These are phyloP conservation scores for Maudiozyma barnettii DNA, from an alignment of 805 yeast genomes.

Conservation along the genomic window DNA sequence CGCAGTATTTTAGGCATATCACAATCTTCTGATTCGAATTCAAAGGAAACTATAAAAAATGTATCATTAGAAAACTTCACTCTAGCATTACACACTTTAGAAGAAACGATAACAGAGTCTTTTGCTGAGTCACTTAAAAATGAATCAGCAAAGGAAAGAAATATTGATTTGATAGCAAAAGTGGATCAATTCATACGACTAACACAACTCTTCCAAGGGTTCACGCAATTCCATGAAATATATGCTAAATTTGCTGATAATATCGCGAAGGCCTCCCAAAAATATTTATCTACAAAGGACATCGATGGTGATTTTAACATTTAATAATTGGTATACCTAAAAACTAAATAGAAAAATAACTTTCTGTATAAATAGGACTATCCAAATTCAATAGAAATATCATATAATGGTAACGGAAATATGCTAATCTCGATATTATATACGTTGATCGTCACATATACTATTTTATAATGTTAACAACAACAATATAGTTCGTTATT, in stretches of 20 bases:
- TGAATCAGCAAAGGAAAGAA: slow-evolving; percentile 16
- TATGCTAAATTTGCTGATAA: slow-evolving; percentile 42
- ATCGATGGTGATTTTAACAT: slow-evolving; percentile 12
- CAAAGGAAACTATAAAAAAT: slow-evolving; percentile 8
- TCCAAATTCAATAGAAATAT: too few relatives aligned
- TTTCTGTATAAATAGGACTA: too few relatives aligned
- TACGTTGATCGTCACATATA: too few relatives aligned
- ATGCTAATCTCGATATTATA: too few relatives aligned
- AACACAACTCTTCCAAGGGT: slow-evolving; percentile 43
- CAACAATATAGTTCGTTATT: too few relatives aligned
- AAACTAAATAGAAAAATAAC: too few relatives aligned
- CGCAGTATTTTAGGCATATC: slow-evolving; percentile 32
- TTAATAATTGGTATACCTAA: not conserved
- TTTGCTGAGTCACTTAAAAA: slow-evolving; percentile 26
- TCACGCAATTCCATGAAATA: slow-evolving; percentile 40
- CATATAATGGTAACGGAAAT: too few relatives aligned
- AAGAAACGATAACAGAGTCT: slow-evolving; percentile 37
- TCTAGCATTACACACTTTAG: slow-evolving; percentile 36
- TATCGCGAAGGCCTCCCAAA: slow-evolving; percentile 31
- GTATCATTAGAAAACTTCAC: slow-evolving; percentile 29
- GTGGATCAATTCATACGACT: slow-evolving; percentile 41
- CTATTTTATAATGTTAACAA: not conserved
- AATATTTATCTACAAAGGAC: slow-evolving; percentile 26
- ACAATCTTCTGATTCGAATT: not conserved
- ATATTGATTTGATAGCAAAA: slow-evolving; percentile 32